Base-by-base conservation (phyloP, 331 rosid genomes). In the Cydonia oblonga region DNA sequence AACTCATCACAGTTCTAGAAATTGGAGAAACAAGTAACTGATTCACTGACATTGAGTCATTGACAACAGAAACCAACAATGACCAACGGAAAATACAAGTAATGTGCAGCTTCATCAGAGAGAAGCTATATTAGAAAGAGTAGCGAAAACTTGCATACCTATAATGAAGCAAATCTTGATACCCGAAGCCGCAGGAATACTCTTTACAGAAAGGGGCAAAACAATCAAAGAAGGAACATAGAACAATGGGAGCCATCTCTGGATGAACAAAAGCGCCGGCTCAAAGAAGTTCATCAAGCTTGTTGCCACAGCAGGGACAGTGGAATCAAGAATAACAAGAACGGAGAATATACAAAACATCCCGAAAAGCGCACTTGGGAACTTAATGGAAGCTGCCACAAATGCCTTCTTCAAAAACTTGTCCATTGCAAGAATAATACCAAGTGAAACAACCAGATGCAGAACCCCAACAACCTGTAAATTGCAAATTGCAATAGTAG, bases 181-280 rank as follows among this genome's bases (percentile, higher is more conserved):
- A 72, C 90, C 98, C 9, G 98, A 86, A 70, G 97, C 91, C 4
- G 97, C 84, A 12, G 98, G 98, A 24, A 93, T 85, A 66, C 90
- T 93, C 81, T 74, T 87, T 1, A 91, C 88, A 53, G 97, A 88
- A 78, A 93, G 88, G 1, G 98, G 98, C 67, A 93, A 78, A 71
- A 89, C 87, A 77, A 91, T 96, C 85, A 91, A 78, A 67, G 96
- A 85, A 13, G 98, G 95, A 79, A 93, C 97, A 62, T 93, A 93
- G 76, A 91, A 93, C 82, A 93, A 78, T 5, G 98, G 97, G 19
- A 93, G 91, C 95, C 97, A 93, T 78, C 98, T 86, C 80, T 93
- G 97, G 61, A 93, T 93, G 76, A 93, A 93, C 83, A 89, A 7
- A 38, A 87, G 84, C 28, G 92, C 98, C 2, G 98, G 98, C 70